Conservation (phyloP, 371 early-diverging fungal species). For the Apophysomyces elegans region DNA sequence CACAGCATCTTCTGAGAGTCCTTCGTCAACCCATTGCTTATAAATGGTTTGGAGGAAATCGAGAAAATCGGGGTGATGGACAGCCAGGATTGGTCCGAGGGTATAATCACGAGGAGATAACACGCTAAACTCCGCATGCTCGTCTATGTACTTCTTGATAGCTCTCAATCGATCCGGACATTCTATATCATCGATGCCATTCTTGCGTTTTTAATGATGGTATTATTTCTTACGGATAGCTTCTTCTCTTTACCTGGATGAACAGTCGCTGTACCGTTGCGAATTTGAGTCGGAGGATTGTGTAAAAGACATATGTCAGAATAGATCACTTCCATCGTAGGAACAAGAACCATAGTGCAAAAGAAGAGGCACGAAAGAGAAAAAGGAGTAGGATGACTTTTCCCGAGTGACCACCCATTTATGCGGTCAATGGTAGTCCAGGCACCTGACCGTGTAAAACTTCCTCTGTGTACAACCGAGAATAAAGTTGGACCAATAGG, state of each 20-base stretch:
- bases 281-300: constrained; percentile 46
- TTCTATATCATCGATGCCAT: constrained; percentile 23
- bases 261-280: constrained; percentile 33
- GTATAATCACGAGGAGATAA: constrained; percentile 55
- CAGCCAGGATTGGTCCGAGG: constrained; percentile 55
- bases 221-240: neutral
- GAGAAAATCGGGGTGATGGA: constrained; percentile 65
- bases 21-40: constrained; percentile 59
- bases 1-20: constrained; percentile 62
- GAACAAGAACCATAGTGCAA: neutral
- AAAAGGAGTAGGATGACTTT: neutral
- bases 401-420: neutral
- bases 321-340: constrained; percentile 49
- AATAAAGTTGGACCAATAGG: no score
- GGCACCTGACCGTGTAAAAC: neutral
- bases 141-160: constrained; percentile 35
- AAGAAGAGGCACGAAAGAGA: neutral
- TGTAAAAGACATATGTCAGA: constrained; percentile 45
- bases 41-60: constrained; percentile 62
- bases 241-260: constrained; percentile 35
- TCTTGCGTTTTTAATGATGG: neutral
- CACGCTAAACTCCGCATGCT: constrained; percentile 33
- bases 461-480: no score
- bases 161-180: constrained; percentile 43
- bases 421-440: neutral